These are phyloP conservation scores for Paracoccidioides lutzii DNA, from an alignment of 2,329 filamentous ascomycete genomes.

Conservation along the genomic window DNA sequence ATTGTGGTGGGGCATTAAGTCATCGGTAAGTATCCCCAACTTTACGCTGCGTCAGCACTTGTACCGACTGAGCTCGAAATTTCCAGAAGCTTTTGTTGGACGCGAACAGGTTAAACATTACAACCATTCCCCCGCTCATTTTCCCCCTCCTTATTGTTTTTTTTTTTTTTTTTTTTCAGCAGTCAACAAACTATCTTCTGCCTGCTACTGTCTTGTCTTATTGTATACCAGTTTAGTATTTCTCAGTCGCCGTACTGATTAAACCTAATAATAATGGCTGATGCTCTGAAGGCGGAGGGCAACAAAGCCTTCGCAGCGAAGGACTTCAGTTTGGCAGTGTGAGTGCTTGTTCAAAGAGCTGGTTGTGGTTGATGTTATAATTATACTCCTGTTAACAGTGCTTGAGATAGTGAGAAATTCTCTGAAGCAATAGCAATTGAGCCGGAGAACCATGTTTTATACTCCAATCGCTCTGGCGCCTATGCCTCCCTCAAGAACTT, in stretches of 20 bases:
- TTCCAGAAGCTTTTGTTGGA: constrained; percentile 27
- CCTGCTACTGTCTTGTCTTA: not conserved
- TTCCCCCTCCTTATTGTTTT: not conserved
- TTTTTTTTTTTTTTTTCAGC: not conserved
- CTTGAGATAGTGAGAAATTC: constrained; percentile 66
- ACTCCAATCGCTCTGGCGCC: constrained; percentile 84
- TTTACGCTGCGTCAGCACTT: not conserved
- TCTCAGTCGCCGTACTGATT: not conserved
- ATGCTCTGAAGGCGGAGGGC: constrained; percentile 88
- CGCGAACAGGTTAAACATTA: not conserved
- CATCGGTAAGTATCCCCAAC: not conserved
- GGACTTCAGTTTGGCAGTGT: constrained; percentile 94
- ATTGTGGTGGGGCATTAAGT: constrained; percentile 5
- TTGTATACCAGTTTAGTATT: not conserved
- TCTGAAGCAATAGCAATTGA: constrained; percentile 83
- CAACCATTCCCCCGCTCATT: not conserved
- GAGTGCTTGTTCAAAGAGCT: constrained; percentile 32
- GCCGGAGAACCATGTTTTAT: constrained; percentile 86
- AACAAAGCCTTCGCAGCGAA: constrained; percentile 98
- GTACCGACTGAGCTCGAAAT: constrained; percentile 24
- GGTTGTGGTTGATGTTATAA: not conserved
- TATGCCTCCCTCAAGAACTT: constrained; percentile 86
- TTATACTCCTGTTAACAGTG: constrained; percentile 3
- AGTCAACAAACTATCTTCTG: not conserved
- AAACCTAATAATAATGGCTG: constrained; percentile 41